phyloP scores from a whole-genome alignment of 495 filamentous ascomycete species.

The Penicillium robsamsonii region DNA sequence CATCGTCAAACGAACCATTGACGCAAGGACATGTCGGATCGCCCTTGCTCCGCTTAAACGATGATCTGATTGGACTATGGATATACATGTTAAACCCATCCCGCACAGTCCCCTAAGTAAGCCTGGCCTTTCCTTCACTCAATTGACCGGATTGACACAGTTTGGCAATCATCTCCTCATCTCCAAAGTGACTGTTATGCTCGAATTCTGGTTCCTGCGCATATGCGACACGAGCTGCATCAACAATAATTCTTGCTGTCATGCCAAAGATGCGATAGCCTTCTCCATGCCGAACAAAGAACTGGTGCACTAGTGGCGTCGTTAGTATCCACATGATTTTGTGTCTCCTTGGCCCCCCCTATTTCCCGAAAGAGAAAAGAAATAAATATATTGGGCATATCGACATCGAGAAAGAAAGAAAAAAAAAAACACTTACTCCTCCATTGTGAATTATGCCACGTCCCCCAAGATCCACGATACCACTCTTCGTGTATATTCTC shows the following conservation, averaged over 20 bases:
- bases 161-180: slow-evolving; percentile 69
- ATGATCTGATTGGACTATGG: slow-evolving; percentile 3
- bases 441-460: slow-evolving; percentile 71
- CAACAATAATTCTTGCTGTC: slow-evolving; percentile 85
- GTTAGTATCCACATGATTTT: slow-evolving; percentile 2
- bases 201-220: slow-evolving; percentile 78
- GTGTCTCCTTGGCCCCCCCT: not conserved
- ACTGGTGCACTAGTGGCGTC: slow-evolving; percentile 67
- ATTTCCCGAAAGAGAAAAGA: slow-evolving; percentile 4
- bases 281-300: slow-evolving; percentile 60
- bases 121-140: slow-evolving; percentile 51
- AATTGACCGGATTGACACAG: slow-evolving; percentile 62
- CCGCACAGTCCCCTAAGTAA: slow-evolving; percentile 30
- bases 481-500: slow-evolving; percentile 31
- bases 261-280: slow-evolving; percentile 86
- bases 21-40: slow-evolving; percentile 14
- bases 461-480: not conserved
- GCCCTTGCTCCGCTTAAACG: slow-evolving; percentile 5
- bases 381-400: not conserved
- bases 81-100: not conserved
- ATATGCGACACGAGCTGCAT: slow-evolving; percentile 82
- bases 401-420: not conserved
- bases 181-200: slow-evolving; percentile 75
- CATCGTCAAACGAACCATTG: slow-evolving; percentile 10
- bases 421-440: slow-evolving; percentile 33